Percentiles rank a stretch among this genome's conserved stretches.
Conservation (phyloP, 345 rosid genomes). For the Hibiscus trionum region DNA sequence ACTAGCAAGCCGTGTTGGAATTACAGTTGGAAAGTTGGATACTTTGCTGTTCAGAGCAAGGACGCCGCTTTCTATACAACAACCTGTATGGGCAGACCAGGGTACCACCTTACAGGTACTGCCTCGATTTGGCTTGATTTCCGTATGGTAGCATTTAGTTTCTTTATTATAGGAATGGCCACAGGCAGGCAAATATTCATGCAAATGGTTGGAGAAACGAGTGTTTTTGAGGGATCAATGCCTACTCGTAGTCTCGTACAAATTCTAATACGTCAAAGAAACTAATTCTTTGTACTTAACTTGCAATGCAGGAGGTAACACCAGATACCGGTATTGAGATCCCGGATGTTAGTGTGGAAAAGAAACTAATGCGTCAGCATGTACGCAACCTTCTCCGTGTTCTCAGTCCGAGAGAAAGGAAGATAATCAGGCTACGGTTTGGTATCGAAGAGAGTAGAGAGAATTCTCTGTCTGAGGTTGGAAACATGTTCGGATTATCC, state of each 20-base stretch:
- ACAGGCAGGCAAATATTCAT: not conserved
- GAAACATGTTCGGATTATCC: constrained; percentile 47
- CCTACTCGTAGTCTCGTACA: too few relatives aligned
- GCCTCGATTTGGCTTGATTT: not conserved
- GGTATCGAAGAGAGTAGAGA: constrained; percentile 63
- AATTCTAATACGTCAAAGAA: not conserved
- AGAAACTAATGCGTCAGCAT: constrained; percentile 65
- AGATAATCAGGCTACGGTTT: constrained; percentile 62
- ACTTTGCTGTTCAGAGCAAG: constrained; percentile 42
- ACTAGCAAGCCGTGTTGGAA: constrained; percentile 60
- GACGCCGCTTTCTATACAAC: constrained; percentile 66
- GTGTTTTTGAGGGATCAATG: not conserved
- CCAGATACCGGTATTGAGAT: constrained; percentile 57
- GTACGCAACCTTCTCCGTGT: constrained; percentile 44
- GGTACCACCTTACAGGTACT: constrained; percentile 65
- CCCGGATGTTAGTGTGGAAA: constrained; percentile 51
- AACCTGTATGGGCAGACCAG: constrained; percentile 68
- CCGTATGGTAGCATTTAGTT: not conserved
- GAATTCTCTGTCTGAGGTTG: constrained; percentile 61
- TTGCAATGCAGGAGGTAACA: constrained; percentile 51
- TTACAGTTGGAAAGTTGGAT: constrained; percentile 51
- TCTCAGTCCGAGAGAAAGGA: constrained; percentile 63
- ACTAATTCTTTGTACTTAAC: not conserved
- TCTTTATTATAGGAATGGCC: not conserved
- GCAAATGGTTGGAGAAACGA: not conserved